These are phyloP conservation scores for Colletotrichum spaethianum DNA, from an alignment of 2,329 filamentous ascomycete species.

Conservation along the genomic window DNA sequence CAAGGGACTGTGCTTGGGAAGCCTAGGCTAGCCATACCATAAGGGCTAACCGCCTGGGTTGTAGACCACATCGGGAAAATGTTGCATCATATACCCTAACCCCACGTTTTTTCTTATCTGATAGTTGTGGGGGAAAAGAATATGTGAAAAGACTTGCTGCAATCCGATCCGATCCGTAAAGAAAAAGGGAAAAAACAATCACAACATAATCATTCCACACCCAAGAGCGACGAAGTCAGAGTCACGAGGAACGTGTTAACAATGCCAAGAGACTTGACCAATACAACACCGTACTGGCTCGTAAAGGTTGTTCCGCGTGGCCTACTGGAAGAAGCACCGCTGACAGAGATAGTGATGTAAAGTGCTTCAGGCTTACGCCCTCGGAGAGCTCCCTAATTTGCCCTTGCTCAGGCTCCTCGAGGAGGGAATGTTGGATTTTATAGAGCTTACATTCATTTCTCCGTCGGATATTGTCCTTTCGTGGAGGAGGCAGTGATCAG, in stretches of 20 bases:
- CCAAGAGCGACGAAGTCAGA: constrained; percentile 29
- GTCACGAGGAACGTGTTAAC: constrained; percentile 49
- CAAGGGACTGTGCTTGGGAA: constrained; percentile 34
- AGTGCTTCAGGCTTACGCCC: constrained; percentile 47
- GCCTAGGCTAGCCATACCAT: constrained; percentile 41
- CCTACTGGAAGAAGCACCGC: constrained; percentile 44
- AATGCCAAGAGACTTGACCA: constrained; percentile 48
- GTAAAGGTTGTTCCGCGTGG: constrained; percentile 43
- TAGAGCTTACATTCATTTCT: constrained; percentile 45
- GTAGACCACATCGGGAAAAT: constrained; percentile 23
- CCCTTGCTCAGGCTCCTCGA: constrained; percentile 36
- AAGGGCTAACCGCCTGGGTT: constrained; percentile 18
- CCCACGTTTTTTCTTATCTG: neutral
- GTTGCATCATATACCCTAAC: neutral
- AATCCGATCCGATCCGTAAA: constrained; percentile 30
- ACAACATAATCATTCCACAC: constrained; percentile 19
- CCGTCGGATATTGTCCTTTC: constrained; percentile 44
- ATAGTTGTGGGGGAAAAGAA: neutral
- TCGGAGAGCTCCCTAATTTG: constrained; percentile 46
- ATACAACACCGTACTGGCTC: constrained; percentile 45
- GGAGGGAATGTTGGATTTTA: constrained; percentile 30
- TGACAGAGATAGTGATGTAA: constrained; percentile 45
- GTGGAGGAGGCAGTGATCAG: constrained; percentile 46
- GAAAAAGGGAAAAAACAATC: constrained; percentile 25
- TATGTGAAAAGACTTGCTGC: constrained; percentile 15